phyloP scores from a whole-genome alignment of 176 grass and related monocot species.

The Phragmites australis region DNA sequence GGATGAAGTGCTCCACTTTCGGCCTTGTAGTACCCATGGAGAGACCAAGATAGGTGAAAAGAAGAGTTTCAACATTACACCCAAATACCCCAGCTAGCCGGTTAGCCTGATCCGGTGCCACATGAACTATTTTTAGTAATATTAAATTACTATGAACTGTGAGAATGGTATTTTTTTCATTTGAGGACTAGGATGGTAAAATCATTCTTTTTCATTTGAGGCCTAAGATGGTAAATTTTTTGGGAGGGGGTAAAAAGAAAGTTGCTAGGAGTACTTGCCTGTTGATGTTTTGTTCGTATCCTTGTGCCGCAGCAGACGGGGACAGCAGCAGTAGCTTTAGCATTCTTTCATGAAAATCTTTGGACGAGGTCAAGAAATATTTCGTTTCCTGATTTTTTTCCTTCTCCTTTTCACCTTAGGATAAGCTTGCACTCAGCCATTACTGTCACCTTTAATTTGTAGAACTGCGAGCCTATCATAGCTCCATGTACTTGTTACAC shows the following conservation, averaged over 20 bases:
- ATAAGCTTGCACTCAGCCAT: conserved; percentile 36
- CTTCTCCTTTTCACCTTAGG: conserved; percentile 16
- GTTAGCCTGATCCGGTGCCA: no score
- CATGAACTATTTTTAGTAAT: neutral
- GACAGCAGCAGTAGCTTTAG: conserved; percentile 41
- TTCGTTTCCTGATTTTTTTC: neutral
- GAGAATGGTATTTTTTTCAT: neutral
- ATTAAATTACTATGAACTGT: neutral
- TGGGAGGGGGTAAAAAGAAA: conserved; percentile 26
- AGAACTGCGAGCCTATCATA: conserved; percentile 38
- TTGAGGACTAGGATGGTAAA: neutral
- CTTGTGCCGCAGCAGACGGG: conserved; percentile 36
- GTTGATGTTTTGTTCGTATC: conserved; percentile 43
- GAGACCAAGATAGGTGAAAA: no score
- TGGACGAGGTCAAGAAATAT: conserved; percentile 10
- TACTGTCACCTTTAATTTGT: conserved; percentile 25
- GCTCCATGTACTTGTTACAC: conserved; percentile 43
- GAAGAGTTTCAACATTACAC: no score
- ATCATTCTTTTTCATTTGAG: neutral
- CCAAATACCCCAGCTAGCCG: no score
- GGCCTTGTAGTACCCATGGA: no score
- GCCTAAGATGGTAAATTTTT: neutral
- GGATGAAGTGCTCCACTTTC: no score
- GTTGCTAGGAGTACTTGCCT: conserved; percentile 1
- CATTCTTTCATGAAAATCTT: conserved; percentile 51